Evolutionary conservation across 108 stramenopile species (phyloP).

Genomic region (Cyclotella choctawhatcheeana): DNA sequence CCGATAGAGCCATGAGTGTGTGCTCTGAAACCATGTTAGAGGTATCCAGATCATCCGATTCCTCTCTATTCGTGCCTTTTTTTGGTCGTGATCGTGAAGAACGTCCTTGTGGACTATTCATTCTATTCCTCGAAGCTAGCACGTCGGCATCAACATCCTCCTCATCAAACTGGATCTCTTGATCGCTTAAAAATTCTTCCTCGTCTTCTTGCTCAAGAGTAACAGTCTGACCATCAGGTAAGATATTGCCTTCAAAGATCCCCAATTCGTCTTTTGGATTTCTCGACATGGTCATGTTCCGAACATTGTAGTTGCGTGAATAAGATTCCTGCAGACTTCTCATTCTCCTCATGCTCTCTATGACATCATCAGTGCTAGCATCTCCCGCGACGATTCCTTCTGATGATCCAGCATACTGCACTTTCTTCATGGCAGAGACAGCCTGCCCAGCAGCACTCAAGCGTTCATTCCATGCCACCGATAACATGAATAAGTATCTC

Average conservation of each 20-base stretch:
- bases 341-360: slow-evolving; percentile 79
- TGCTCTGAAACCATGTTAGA: slow-evolving; percentile 24
- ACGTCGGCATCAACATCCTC: slow-evolving; percentile 88
- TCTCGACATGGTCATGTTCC: slow-evolving; percentile 71
- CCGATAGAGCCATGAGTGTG: slow-evolving; percentile 27
- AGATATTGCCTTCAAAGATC: slow-evolving; percentile 45
- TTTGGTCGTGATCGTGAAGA: slow-evolving; percentile 32
- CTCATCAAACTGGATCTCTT: slow-evolving; percentile 74
- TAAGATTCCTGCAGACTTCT: slow-evolving; percentile 82
- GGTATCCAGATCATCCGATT: slow-evolving; percentile 5
- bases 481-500: slow-evolving; percentile 82
- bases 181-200: slow-evolving; percentile 79
- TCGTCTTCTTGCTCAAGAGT: slow-evolving; percentile 61
- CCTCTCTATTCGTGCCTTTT: slow-evolving; percentile 49
- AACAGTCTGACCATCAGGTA: slow-evolving; percentile 41
- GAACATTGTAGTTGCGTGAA: slow-evolving; percentile 68
- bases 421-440: slow-evolving; percentile 88
- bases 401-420: slow-evolving; percentile 49
- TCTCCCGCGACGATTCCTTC: slow-evolving; percentile 64
- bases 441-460: slow-evolving; percentile 83
- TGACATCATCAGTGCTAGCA: slow-evolving; percentile 74
- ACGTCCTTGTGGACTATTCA: slow-evolving; percentile 48
- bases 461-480: slow-evolving; percentile 91
- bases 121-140: slow-evolving; percentile 77
- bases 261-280: slow-evolving; percentile 44